Conservation (phyloP, 169 alveolate genomes). For the Cryptosporidium ubiquitum region DNA sequence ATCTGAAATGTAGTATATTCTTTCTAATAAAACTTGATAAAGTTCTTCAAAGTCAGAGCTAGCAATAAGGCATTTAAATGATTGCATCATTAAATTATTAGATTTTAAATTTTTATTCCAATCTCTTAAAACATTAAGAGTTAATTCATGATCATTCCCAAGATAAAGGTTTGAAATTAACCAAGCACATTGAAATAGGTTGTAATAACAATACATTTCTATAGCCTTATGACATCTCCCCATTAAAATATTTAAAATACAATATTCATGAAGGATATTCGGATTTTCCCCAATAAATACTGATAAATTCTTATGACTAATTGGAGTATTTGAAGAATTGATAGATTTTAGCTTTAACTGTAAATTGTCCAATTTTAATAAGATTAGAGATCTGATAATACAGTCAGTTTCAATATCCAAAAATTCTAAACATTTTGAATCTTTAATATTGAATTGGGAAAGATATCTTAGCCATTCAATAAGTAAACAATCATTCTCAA, state of each 20-base stretch:
- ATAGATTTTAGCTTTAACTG: neutral
- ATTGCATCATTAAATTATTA: slow-evolving; percentile 5
- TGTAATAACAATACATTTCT: slow-evolving; percentile 61
- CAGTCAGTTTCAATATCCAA: neutral
- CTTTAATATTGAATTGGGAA: no score
- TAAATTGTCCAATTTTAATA: neutral
- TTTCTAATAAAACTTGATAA: neutral
- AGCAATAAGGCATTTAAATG: slow-evolving; percentile 41
- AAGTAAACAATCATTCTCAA: neutral
- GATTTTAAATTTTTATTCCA: slow-evolving; percentile 18
- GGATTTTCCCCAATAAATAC: neutral
- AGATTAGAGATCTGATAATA: neutral
- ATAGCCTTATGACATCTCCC: slow-evolving; percentile 40
- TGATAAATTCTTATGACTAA: neutral
- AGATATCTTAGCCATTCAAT: neutral
- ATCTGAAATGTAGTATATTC: neutral
- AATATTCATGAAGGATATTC: slow-evolving; percentile 42
- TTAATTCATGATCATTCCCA: neutral
- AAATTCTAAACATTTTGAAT: neutral
- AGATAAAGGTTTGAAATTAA: slow-evolving; percentile 1
- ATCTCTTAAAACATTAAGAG: slow-evolving; percentile 13
- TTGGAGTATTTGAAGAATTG: neutral
- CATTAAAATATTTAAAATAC: slow-evolving; percentile 13
- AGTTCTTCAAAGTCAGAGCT: neutral
- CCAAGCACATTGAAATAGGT: slow-evolving; percentile 35